These are phyloP conservation scores for Xylariaceae sp. DNA, from an alignment of 2,329 filamentous ascomycete genomes.

Conservation along the genomic window DNA sequence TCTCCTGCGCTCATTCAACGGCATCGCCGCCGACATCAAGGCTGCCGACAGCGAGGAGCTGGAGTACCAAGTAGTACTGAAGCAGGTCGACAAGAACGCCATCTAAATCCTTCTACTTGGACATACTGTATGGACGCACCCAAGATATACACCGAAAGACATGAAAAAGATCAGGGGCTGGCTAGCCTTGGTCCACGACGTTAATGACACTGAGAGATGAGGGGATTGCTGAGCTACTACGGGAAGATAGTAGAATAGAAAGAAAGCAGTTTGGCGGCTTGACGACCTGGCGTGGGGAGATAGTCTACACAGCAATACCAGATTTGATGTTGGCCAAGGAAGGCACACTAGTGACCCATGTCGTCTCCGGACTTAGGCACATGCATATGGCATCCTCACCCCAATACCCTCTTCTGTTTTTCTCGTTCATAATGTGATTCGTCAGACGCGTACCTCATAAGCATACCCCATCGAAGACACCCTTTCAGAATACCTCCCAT, in stretches of 20 bases:
- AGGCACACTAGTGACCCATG: conserved; percentile 31
- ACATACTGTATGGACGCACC: too few species aligned
- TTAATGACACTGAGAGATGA: conserved; percentile 27
- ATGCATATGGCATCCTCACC: conserved; percentile 23
- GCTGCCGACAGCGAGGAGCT: conserved; percentile 83
- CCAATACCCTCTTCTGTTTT: neutral
- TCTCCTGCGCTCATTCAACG: conserved; percentile 75
- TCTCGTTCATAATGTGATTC: too few species aligned
- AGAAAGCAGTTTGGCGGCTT: conserved; percentile 27
- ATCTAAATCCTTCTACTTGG: too few species aligned
- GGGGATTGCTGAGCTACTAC: conserved; percentile 15
- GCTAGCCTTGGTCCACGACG: conserved; percentile 21
- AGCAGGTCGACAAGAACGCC: conserved; percentile 60
- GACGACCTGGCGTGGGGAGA: conserved; percentile 22
- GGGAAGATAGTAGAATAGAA: conserved; percentile 10
- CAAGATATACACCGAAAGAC: neutral
- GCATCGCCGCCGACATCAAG: conserved; percentile 74
- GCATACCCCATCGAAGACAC: too few species aligned
- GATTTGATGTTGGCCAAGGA: conserved; percentile 34
- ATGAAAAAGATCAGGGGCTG: conserved; percentile 10
- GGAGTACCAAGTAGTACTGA: conserved; percentile 70
- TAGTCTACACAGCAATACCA: conserved; percentile 31
- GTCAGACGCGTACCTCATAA: too few species aligned
- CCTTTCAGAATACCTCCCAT: neutral
- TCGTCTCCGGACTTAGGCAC: conserved; percentile 29